Percentiles rank a stretch among this genome's conserved stretches.
Evolutionary conservation across 208 protist species (phyloP).

Genomic region (Angomonas desouzai): DNA sequence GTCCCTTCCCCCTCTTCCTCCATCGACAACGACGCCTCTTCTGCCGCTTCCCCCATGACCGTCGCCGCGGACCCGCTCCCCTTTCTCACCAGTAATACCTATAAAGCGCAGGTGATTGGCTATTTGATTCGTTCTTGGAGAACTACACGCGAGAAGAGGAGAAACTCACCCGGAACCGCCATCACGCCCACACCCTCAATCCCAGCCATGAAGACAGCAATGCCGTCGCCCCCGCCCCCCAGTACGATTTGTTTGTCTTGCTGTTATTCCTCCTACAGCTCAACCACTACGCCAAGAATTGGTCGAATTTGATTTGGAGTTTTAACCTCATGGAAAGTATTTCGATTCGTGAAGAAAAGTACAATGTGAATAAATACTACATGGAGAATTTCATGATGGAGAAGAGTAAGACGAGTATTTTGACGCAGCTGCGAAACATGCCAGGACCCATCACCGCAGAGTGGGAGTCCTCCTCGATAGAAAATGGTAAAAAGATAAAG

Average conservation of each 20-base stretch:
- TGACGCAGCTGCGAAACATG: conserved; percentile 1
- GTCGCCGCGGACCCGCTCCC: neutral
- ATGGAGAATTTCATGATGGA: neutral
- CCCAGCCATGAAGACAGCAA: too few relatives aligned
- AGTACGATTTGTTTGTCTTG: neutral
- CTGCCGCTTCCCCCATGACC: too few relatives aligned
- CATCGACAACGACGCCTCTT: too few relatives aligned
- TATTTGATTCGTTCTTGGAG: conserved; percentile 12
- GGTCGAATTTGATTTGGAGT: neutral
- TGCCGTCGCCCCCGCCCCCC: neutral
- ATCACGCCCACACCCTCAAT: neutral
- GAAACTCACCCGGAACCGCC: neutral
- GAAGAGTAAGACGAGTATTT: conserved; percentile 6
- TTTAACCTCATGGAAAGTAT: conserved; percentile 8
- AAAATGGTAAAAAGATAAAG: neutral
- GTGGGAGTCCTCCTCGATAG: neutral
- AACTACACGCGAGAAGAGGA: conserved; percentile 8
- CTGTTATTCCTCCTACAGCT: neutral
- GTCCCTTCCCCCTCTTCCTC: neutral
- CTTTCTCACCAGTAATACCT: neutral
- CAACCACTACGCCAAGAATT: neutral
- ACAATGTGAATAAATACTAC: conserved; percentile 3
- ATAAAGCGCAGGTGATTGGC: conserved; percentile 1
- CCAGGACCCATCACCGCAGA: neutral
- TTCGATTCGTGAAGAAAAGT: conserved; percentile 6